phyloP scores from a whole-genome alignment of 2,329 filamentous ascomycete genomes.

The Tolypocladium album region DNA sequence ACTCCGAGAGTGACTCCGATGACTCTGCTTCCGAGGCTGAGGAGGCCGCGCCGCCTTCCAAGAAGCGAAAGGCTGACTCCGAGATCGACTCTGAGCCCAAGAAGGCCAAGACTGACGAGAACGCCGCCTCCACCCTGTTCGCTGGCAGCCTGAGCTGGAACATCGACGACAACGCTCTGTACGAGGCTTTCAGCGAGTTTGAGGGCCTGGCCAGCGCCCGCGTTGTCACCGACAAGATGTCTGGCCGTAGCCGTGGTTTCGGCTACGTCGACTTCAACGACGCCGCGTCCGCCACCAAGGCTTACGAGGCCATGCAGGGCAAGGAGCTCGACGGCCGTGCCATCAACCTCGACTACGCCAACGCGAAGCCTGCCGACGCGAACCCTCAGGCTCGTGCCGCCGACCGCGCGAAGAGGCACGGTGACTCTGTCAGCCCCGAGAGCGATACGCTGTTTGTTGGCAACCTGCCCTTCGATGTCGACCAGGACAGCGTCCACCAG shows the following conservation, averaged over 20 bases:
- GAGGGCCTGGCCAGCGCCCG: constrained; percentile 63
- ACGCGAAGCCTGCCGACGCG: constrained; percentile 47
- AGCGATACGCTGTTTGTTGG: constrained; percentile 85
- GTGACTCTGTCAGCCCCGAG: constrained; percentile 69
- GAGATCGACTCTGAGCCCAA: constrained; percentile 43
- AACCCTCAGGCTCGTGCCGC: constrained; percentile 45
- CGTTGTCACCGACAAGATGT: constrained; percentile 73
- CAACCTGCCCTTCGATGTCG: constrained; percentile 77
- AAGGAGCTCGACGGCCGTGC: constrained; percentile 62
- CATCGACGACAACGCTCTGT: constrained; percentile 73
- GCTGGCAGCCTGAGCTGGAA: constrained; percentile 87
- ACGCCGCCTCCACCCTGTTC: constrained; percentile 56
- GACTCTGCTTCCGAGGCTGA: constrained; percentile 24
- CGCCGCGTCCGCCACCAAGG: constrained; percentile 56
- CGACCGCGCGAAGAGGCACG: constrained; percentile 58
- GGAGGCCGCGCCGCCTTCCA: constrained; percentile 27
- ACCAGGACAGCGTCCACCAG: constrained; percentile 63
- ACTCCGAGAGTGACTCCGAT: constrained; percentile 16
- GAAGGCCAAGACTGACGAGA: constrained; percentile 53
- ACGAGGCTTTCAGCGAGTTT: constrained; percentile 70
- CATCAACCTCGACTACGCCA: constrained; percentile 72
- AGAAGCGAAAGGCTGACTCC: constrained; percentile 40
- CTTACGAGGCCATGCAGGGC: constrained; percentile 65
- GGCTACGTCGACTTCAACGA: constrained; percentile 83
- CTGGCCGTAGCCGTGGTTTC: constrained; percentile 80